Evolutionary conservation across 1,284 basidiomycete species (phyloP).

Genomic region (Pascua guehoae): DNA sequence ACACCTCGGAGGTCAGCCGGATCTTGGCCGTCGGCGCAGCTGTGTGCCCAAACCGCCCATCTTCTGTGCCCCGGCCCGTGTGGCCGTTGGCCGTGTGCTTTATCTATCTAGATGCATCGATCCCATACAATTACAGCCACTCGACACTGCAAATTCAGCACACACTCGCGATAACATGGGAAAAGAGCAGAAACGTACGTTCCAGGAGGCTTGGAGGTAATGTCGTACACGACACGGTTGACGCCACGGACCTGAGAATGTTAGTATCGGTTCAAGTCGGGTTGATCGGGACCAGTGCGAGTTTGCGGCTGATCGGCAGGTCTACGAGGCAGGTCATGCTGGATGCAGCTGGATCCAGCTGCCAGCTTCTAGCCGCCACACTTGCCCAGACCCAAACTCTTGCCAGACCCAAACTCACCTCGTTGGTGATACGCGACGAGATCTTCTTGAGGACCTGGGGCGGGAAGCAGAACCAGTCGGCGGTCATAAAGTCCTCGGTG

Average conservation of each 20-base stretch:
- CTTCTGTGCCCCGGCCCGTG: too few species aligned
- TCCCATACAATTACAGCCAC: slow-evolving; percentile 33
- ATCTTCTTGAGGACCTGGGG: slow-evolving; percentile 83
- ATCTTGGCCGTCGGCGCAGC: too few species aligned
- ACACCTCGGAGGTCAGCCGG: too few species aligned
- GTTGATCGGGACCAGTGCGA: background rate
- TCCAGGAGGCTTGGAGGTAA: slow-evolving; percentile 95
- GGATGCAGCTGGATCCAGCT: too few species aligned
- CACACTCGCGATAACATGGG: slow-evolving; percentile 1
- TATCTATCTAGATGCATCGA: slow-evolving; percentile 1
- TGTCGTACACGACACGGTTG: slow-evolving; percentile 92
- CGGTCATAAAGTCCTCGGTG: slow-evolving; percentile 96
- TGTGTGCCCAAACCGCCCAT: too few species aligned
- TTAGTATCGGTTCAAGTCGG: background rate
- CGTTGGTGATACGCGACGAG: slow-evolving; percentile 96
- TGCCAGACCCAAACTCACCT: slow-evolving; percentile 59
- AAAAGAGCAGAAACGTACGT: slow-evolving; percentile 49
- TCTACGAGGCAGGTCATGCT: too few species aligned
- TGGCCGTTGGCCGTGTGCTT: too few species aligned
- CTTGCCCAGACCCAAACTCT: too few species aligned
- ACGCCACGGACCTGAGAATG: slow-evolving; percentile 58
- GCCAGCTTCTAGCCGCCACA: too few species aligned
- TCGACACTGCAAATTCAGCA: slow-evolving; percentile 33
- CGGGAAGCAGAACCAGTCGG: slow-evolving; percentile 97
- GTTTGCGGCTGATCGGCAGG: slow-evolving; percentile 24